These are phyloP conservation scores for Oryza meridionalis DNA, from an alignment of 176 grass and related monocot species.

Conservation along the genomic window DNA sequence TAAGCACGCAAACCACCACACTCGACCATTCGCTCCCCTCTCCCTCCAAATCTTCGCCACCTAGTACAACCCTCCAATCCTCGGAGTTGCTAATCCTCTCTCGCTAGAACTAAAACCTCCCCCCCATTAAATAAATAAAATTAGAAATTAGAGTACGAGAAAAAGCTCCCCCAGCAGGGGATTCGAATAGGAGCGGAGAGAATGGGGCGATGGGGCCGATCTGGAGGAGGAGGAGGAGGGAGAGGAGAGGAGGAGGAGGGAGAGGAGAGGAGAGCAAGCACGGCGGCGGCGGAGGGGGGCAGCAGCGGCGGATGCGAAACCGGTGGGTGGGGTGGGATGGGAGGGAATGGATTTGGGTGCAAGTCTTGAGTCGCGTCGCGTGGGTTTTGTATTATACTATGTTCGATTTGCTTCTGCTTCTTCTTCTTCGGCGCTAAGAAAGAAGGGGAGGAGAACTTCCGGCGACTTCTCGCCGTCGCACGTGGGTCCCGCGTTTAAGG, in stretches of 20 bases:
- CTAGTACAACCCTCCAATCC: not conserved
- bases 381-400: not conserved
- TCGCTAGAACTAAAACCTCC: not conserved
- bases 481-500: not conserved
- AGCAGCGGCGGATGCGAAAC: not conserved
- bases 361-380: not conserved
- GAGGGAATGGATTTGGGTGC: not conserved
- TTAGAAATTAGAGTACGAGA: not conserved
- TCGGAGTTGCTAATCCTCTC: not conserved
- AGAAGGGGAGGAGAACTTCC: not conserved
- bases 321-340: not conserved
- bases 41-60: not conserved
- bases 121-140: not conserved
- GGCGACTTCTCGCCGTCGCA: not conserved
- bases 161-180: not conserved
- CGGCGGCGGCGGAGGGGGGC: not conserved
- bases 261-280: not conserved
- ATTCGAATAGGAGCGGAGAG: not conserved
- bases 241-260: no score
- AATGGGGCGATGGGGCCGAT: no score
- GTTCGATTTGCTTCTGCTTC: not conserved
- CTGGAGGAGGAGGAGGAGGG: no score
- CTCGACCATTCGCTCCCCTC: not conserved
- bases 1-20: not conserved
- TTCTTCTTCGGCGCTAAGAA: slow-evolving; percentile 25